These are phyloP conservation scores for Striga hermonthica DNA, from an alignment of 305 asterid species.

Conservation along the genomic window DNA sequence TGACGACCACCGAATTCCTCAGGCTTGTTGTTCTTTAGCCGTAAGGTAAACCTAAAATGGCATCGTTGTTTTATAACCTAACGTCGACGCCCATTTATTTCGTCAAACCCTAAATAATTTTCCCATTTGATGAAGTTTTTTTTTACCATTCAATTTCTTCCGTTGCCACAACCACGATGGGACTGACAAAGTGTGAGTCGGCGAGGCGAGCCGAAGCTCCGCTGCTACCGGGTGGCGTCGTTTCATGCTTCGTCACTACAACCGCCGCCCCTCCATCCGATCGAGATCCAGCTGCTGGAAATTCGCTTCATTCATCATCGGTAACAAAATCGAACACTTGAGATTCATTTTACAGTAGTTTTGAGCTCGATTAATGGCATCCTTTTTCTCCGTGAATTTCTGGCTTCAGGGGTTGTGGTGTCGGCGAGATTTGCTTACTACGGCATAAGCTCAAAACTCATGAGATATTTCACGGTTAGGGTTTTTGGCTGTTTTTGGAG, in stretches of 20 bases:
- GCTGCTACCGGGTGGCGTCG: constrained; percentile 28
- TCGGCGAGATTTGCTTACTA: constrained; percentile 39
- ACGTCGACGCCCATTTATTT: too few relatives aligned
- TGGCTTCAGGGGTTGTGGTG: constrained; percentile 30
- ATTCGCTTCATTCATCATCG: constrained; percentile 35
- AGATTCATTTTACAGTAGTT: not conserved
- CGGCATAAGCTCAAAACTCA: constrained; percentile 38
- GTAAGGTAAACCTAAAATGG: too few relatives aligned
- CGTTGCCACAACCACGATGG: too few relatives aligned
- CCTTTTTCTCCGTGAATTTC: not conserved
- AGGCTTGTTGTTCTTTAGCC: too few relatives aligned
- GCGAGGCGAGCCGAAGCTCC: constrained; percentile 26
- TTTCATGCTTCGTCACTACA: constrained; percentile 29
- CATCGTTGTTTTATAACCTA: too few relatives aligned
- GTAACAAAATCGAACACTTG: not conserved
- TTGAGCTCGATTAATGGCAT: not conserved
- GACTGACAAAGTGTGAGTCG: too few relatives aligned
- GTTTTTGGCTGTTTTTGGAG: too few relatives aligned
- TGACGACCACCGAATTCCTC: too few relatives aligned
- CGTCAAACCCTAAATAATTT: too few relatives aligned
- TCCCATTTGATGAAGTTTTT: too few relatives aligned
- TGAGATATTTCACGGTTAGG: constrained; percentile 33
- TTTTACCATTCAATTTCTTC: too few relatives aligned
- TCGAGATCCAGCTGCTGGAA: constrained; percentile 43
- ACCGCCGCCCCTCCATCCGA: constrained; percentile 34